phyloP scores from a whole-genome alignment of 805 yeast species.

The Teunomyces funiuensis region DNA sequence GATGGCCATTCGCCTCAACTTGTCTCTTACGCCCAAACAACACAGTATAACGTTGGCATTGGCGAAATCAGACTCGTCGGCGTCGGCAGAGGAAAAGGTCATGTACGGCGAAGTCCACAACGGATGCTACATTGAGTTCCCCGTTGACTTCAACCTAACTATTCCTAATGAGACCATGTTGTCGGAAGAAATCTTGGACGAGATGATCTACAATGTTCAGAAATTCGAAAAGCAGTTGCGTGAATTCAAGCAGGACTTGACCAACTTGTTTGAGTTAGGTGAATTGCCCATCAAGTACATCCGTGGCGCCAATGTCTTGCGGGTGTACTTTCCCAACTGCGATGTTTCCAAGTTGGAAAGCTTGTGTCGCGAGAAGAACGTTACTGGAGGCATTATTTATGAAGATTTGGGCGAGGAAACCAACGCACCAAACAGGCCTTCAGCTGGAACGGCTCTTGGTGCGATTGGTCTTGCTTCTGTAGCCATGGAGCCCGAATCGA shows the following conservation, averaged over 20 bases:
- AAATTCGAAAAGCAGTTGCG: conserved; percentile 41
- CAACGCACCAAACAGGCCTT: too few relatives aligned
- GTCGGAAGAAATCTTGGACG: conserved; percentile 36
- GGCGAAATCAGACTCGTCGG: conserved; percentile 21
- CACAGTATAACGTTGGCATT: conserved; percentile 20
- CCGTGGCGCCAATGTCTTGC: conserved; percentile 35
- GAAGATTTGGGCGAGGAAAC: conserved; percentile 28
- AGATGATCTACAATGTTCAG: conserved; percentile 59
- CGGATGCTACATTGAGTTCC: conserved; percentile 38
- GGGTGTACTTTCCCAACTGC: conserved; percentile 72
- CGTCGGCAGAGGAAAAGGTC: conserved; percentile 17
- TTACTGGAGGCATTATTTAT: conserved; percentile 55
- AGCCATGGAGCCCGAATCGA: neutral
- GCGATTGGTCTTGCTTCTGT: conserved; percentile 12
- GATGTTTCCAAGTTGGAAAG: conserved; percentile 57
- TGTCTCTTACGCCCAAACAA: conserved; percentile 26
- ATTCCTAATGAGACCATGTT: conserved; percentile 36
- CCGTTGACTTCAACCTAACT: conserved; percentile 24
- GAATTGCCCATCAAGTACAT: conserved; percentile 59
- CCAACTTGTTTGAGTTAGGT: conserved; percentile 56
- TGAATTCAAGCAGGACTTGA: conserved; percentile 44
- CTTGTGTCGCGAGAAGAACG: conserved; percentile 58
- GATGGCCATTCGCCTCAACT: conserved; percentile 23
- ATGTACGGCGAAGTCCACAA: conserved; percentile 12
- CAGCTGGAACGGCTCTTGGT: neutral